Evolutionary conservation across 176 grass and related monocot species (phyloP).

Genomic region (Oryza coarctata): DNA sequence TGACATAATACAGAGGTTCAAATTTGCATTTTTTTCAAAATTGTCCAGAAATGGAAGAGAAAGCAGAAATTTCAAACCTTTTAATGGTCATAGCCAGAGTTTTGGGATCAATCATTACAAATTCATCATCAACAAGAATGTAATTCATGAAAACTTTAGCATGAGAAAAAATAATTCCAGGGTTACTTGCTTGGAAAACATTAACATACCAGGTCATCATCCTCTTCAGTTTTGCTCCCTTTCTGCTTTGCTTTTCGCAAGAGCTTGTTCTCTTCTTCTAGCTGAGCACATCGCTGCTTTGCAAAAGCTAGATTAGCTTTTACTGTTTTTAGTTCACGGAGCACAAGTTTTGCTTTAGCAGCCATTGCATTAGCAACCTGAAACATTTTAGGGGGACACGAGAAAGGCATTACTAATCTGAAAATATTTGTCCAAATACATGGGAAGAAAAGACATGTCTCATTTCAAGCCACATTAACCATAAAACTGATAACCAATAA

Average conservation of each 20-base stretch:
- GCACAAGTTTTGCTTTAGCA: slow-evolving; percentile 92
- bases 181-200: background rate
- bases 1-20: background rate
- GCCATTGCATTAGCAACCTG: slow-evolving; percentile 98
- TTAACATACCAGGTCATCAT: slow-evolving; percentile 75
- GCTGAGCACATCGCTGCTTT: slow-evolving; percentile 75
- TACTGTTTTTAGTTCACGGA: slow-evolving; percentile 78
- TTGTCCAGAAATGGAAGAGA: background rate
- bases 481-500: background rate
- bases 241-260: slow-evolving; percentile 76
- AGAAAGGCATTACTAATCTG: slow-evolving; percentile 5
- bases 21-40: background rate
- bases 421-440: background rate
- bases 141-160: background rate
- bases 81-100: background rate
- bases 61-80: background rate
- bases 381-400: background rate
- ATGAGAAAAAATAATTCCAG: background rate
- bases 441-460: background rate
- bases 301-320: slow-evolving; percentile 86
- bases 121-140: background rate
- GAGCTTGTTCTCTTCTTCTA: slow-evolving; percentile 94
- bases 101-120: background rate
- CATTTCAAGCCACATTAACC: slow-evolving; percentile 7
- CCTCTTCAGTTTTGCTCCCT: slow-evolving; percentile 64